Evolutionary conservation across 495 filamentous ascomycete species (phyloP).

Genomic region (Penicillium bialowiezense): DNA sequence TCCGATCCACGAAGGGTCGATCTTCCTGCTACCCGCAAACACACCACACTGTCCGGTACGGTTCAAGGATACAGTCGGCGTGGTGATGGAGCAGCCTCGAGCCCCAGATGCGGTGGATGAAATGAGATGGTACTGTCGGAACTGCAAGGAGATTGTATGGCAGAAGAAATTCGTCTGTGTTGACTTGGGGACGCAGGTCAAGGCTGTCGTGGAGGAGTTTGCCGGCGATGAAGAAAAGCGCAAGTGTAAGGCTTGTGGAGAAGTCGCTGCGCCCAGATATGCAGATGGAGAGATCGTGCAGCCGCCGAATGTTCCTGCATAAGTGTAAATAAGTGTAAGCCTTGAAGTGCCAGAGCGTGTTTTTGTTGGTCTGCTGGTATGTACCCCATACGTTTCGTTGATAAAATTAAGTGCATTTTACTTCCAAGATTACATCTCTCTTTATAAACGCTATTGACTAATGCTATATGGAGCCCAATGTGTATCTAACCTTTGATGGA

Average conservation of each 20-base stretch:
- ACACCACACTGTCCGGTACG: conserved; percentile 80
- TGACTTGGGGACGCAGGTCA: conserved; percentile 95
- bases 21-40: conserved; percentile 90
- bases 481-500: too few relatives aligned
- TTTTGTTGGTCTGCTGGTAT: too few relatives aligned
- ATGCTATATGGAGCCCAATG: too few relatives aligned
- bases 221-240: conserved; percentile 67
- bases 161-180: conserved; percentile 87
- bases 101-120: conserved; percentile 66
- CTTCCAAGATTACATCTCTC: too few relatives aligned
- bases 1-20: conserved; percentile 84
- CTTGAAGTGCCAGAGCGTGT: too few relatives aligned
- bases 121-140: conserved; percentile 78
- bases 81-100: conserved; percentile 88
- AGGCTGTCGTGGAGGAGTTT: conserved; percentile 84
- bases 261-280: conserved; percentile 55
- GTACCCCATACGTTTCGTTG: too few relatives aligned
- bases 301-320: conserved; percentile 36
- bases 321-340: too few relatives aligned
- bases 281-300: conserved; percentile 42
- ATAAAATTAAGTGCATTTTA: too few relatives aligned
- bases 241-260: conserved; percentile 76
- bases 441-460: too few relatives aligned
- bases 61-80: conserved; percentile 68
- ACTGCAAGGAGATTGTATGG: conserved; percentile 71